Base-by-base conservation (phyloP, 148 eudicot species). In the Suaeda aralocaspica region DNA sequence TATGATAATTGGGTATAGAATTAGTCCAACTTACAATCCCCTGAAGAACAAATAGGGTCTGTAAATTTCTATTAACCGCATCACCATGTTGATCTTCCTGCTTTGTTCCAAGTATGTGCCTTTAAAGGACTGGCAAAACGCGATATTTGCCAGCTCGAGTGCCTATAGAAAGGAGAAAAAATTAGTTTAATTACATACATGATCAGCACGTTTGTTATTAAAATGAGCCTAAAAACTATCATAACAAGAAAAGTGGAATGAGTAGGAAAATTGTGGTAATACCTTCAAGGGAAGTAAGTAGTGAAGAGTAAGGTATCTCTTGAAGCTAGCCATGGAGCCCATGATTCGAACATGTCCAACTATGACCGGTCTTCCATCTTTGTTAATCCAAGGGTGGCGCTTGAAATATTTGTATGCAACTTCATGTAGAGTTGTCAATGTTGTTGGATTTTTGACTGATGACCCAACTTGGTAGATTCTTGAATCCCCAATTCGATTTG, bases 281-380 rank as follows among this genome's bases (percentile, higher is more conserved):
- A 89, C 96, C 96, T 90, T 84, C 64, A 85, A 73, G 1, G 96
- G 96, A 26, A 90, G 72, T 18, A 87, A 39, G 77, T 90, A 90
- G 62, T 68, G 85, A 69, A 89, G 57, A 30, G 82, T 70, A 61
- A 89, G 66, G 83, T 87, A 82, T 81, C 84, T 71, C 5, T 68
- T 75, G 75, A 85, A 90, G 80, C 88, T 85, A 21, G 80, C 82
- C 86, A 90, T 82, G 55, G 87, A 66, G 49, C 71, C 72, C 12
- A 85, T 22, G 22, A 87, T 80, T 34, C 69, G 82, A 49, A 83
- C 74, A 21, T 86, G 77, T 49, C 79, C 70, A 48, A 87, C 96
- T 3, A 64, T 79, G 24, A 87, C 76, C 0, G 88, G 86, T 25
- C 78, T 73, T 29, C 92, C 92, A 1, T 85, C 85, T 71, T 85